Evolutionary conservation across 1,284 basidiomycete species (phyloP), one percentile per base, ranked within the genome.

Genomic region (Rhizoctonia solani): DNA sequence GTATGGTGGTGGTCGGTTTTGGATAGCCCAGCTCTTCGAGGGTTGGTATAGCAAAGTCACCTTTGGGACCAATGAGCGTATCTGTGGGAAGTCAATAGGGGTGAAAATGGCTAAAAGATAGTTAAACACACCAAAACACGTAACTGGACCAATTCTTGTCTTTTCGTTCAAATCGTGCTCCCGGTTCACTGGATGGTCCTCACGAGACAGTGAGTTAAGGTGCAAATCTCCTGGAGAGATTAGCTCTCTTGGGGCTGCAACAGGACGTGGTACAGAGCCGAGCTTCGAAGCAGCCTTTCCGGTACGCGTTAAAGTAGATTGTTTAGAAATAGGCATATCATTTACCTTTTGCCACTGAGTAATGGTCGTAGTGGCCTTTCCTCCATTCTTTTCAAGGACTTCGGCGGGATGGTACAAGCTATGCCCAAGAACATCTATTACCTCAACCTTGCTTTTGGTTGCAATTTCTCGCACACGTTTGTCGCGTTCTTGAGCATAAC

Each of bases 1-100:
- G 77, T 54, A 83, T 80, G 34, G 76, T 74, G 41, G 79, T 79
- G 19, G 80, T 79, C 1, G 78, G 73, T 52, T 72, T 70, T 54
- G 75, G 74, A 68, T 80, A 77, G 0, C 81, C 81, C 50, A 84
- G 73, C 61, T 80, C 79, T 27, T 75, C 71, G 69, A 83, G 74
- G 4, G 80, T 79, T 8, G 80, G 81, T 11, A 85, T 80, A 42
- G 78, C 75, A 73, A 83, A 81, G 52, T 76, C 75, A 39, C 72
- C 70, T 30, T 74, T 69, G 13, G 80, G 77, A 34, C 81, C 81
- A 65, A 74, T 71, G 32, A 79, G 71, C 4, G 73, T 75, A 66
- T 79, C 80, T 81, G 70, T 55, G 54, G 30, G 1, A 25, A 19
- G 21, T n/a, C 41, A 25, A 14, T 11, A 4, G 1, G 8, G 6